phyloP scores from a whole-genome alignment of 2,329 filamentous ascomycete genomes.

The Fusarium incarnatum region DNA sequence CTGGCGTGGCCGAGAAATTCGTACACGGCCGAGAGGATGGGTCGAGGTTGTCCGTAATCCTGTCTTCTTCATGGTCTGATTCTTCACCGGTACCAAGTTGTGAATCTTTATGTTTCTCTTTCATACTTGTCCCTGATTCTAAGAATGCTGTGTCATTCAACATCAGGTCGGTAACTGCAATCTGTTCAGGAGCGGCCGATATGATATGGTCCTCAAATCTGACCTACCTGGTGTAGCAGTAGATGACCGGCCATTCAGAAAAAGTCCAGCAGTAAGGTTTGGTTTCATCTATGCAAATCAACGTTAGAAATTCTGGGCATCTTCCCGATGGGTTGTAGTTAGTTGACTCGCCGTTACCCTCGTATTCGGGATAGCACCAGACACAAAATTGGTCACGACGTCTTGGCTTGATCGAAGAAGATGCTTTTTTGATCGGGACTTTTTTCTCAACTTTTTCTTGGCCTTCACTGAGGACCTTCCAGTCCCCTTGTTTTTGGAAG shows the following conservation, averaged over 20 bases:
- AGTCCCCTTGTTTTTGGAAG: slow-evolving; percentile 50
- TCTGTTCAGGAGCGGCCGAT: neutral
- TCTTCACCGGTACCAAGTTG: neutral
- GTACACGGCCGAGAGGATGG: neutral
- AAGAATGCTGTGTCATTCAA: slow-evolving; percentile 65
- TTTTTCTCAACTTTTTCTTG: slow-evolving; percentile 7
- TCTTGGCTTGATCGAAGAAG: slow-evolving; percentile 55
- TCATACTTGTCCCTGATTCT: neutral
- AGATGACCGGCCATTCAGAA: slow-evolving; percentile 50
- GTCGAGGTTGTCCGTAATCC: neutral
- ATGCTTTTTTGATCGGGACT: slow-evolving; percentile 42
- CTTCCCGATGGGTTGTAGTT: neutral
- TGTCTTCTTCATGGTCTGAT: neutral
- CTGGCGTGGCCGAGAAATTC: neutral
- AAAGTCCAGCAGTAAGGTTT: slow-evolving; percentile 50
- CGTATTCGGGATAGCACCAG: slow-evolving; percentile 61
- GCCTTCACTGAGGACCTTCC: slow-evolving; percentile 11
- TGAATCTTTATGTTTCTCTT: slow-evolving; percentile 21
- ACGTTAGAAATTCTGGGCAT: neutral
- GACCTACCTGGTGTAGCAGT: slow-evolving; percentile 34
- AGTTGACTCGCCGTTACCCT: slow-evolving; percentile 48
- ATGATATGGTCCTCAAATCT: neutral
- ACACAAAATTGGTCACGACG: slow-evolving; percentile 67
- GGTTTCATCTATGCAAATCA: slow-evolving; percentile 48
- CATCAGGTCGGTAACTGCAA: slow-evolving; percentile 60